These are phyloP conservation scores for Pseudogymnoascus sp. DNA, from an alignment of 2,329 filamentous ascomycete species.

Conservation along the genomic window DNA sequence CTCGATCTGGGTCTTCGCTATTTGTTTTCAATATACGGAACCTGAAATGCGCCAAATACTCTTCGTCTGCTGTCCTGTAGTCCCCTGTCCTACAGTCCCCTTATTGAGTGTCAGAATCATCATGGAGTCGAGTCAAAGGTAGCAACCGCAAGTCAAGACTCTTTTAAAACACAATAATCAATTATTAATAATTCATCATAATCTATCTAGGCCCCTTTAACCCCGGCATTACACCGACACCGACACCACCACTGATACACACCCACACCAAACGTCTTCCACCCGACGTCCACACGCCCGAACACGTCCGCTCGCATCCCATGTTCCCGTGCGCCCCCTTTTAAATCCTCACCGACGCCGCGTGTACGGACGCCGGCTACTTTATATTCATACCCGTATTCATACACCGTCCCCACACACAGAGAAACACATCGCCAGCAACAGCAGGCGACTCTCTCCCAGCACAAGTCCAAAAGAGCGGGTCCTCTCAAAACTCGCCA, in stretches of 20 bases:
- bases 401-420: neutral
- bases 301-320: neutral
- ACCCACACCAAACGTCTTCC: neutral
- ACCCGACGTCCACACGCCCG: neutral
- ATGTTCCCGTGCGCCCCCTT: neutral
- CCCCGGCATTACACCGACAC: neutral
- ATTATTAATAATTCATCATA: slow-evolving; percentile 8
- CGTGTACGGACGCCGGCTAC: neutral
- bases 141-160: neutral
- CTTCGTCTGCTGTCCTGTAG: neutral
- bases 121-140: neutral
- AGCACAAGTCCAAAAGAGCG: neutral
- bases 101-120: neutral
- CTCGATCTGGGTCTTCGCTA: neutral
- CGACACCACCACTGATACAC: neutral
- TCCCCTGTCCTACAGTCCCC: no score
- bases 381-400: neutral
- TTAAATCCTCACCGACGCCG: neutral
- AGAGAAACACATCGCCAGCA: neutral
- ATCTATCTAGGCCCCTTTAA: slow-evolving; percentile 3
- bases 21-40: neutral
- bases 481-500: neutral
- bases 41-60: no score
- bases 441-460: neutral
- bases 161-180: neutral